Evolutionary conservation across 1,284 basidiomycete genomes (phyloP), one percentile per base, ranked within the genome.

Genomic region (Cystobasidium slooffiae): DNA sequence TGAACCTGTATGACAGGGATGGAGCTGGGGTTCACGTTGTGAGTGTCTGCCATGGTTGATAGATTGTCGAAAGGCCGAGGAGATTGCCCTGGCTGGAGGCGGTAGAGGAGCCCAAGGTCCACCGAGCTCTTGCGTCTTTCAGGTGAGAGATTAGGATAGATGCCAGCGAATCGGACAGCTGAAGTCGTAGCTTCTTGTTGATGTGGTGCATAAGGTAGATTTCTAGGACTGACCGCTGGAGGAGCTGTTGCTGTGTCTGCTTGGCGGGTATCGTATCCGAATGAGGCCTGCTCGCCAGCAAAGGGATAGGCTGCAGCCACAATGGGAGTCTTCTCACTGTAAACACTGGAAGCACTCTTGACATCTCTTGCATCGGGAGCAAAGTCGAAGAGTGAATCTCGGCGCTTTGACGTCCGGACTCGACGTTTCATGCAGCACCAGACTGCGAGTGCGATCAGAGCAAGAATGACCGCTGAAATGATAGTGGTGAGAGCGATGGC

Each of bases 401-500:
- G 51, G 20, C 63, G 52, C 51, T 59, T 66, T 4, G 63, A 37
- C 1, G 73, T 68, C 0, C 73, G 59, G 3, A 16, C 24, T 7
- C 74, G 65, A 9, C 76, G 68, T 2, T 70, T 52, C 44, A 75
- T 24, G 58, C 69, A 75, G 16, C 76, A 68, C 61, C 61, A 64
- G 44, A 67, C 51, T 43, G 69, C 56, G 1, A 76, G 37, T 31
- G 59, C 41, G 39, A 74, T 74, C 37, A 77, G 47, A n/a, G 55
- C 44, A 10, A 53, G 31, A 37, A 78, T 68, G 20, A 53, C 66
- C 44, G 64, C 39, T 20, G 68, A 74, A 43, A 78, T 70, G 41
- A 78, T 37, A 14, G 64, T 53, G 1, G 75, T 75, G 37, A 78
- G 70, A 41, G 75, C 68, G 58, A 77, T 76, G 37, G 69, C 70